A percentile compares a stretch with the other conserved stretches of the same genome.
These are phyloP conservation scores for Escallonia herrerae DNA, from an alignment of 129 eudicot genomes.

Conservation along the genomic window DNA sequence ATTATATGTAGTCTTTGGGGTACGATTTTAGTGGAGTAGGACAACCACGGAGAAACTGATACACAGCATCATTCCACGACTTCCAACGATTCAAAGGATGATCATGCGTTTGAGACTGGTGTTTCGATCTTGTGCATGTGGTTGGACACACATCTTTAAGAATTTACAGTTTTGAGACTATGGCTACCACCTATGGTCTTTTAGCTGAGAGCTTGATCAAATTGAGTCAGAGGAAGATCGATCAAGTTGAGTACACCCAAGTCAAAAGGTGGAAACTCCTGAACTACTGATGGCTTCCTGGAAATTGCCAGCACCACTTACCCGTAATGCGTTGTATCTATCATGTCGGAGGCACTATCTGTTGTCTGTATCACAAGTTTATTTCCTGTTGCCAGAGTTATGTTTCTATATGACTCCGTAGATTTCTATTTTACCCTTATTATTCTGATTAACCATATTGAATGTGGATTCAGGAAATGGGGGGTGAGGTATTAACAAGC, in stretches of 20 bases:
- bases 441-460: too few species aligned
- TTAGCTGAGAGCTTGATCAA: background rate
- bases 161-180: background rate
- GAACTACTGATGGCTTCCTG: constrained; percentile 12
- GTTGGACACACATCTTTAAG: background rate
- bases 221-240: constrained; percentile 2
- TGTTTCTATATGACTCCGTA: too few species aligned
- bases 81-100: background rate
- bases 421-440: too few species aligned
- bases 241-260: background rate
- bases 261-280: constrained; percentile 5
- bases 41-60: too few species aligned
- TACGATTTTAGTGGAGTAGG: too few species aligned
- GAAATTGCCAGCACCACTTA: constrained; percentile 20
- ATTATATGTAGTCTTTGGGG: too few species aligned
- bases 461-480: too few species aligned
- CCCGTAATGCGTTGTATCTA: constrained; percentile 17
- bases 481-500: background rate
- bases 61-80: too few species aligned
- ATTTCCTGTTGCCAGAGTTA: too few species aligned
- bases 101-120: background rate
- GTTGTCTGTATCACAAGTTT: constrained; percentile 13
- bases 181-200: background rate
- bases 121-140: background rate
- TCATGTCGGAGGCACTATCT: constrained; percentile 23